Percentiles rank a stretch among this genome's conserved stretches.
Conservation (phyloP, 306 rosid genomes). For the Pterocarpus santalinus region DNA sequence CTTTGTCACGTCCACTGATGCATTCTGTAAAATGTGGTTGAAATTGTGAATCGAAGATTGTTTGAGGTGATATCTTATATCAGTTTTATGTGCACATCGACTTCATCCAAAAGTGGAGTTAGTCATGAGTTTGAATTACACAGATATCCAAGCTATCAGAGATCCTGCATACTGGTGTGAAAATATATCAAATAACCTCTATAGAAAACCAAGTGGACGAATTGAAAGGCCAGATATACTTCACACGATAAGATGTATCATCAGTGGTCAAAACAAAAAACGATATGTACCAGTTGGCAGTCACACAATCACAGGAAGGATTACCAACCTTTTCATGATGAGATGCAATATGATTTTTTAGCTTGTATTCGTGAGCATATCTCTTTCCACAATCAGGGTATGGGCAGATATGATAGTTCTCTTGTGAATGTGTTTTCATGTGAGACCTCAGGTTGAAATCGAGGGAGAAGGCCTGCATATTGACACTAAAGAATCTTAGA, state of each 20-base stretch:
- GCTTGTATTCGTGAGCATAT: constrained; percentile 96
- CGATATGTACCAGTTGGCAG: neutral
- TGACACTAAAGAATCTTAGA: neutral
- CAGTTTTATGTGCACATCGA: neutral
- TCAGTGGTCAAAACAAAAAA: constrained; percentile 2
- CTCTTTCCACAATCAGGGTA: constrained; percentile 96
- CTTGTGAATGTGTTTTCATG: constrained; percentile 98
- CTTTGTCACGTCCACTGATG: constrained; percentile 66
- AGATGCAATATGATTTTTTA: constrained; percentile 84
- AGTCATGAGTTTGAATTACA: neutral
- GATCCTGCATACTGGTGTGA: constrained; percentile 14
- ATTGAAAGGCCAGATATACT: constrained; percentile 2
- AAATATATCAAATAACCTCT: neutral
- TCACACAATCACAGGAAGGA: neutral
- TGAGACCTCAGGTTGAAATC: constrained; percentile 94
- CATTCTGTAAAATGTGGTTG: constrained; percentile 60
- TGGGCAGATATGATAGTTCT: constrained; percentile 93
- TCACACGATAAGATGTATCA: constrained; percentile 26
- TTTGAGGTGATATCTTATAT: neutral
- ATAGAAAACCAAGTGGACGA: neutral
- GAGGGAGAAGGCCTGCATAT: constrained; percentile 87
- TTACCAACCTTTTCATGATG: constrained; percentile 92
- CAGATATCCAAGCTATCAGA: neutral
- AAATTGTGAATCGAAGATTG: constrained; percentile 28
- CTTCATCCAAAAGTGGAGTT: too few species aligned